These are phyloP conservation scores for Corymbia citriodora DNA, from an alignment of 441 rosid genomes.

Conservation along the genomic window DNA sequence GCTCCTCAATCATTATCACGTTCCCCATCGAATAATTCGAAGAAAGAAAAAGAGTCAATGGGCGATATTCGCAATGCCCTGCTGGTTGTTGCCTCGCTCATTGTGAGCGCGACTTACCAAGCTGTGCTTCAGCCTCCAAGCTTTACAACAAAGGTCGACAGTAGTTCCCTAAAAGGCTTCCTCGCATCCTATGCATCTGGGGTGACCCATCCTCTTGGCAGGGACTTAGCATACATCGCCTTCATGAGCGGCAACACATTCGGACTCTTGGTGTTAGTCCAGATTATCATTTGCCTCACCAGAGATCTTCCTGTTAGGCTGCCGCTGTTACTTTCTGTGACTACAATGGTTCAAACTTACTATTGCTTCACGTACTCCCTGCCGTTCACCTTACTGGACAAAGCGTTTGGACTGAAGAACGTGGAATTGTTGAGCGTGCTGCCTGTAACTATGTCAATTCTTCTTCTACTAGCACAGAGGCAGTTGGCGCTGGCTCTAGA, in stretches of 20 bases:
- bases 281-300: neutral
- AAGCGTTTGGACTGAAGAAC: neutral
- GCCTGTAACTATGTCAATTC: neutral
- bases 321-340: neutral
- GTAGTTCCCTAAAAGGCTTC: neutral
- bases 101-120: neutral
- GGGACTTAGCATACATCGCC: neutral
- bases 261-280: neutral
- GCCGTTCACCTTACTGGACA: neutral
- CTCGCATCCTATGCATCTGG: neutral
- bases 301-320: neutral
- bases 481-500: neutral
- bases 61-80: neutral
- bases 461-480: neutral
- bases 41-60: neutral
- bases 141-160: fast-evolving
- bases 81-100: neutral
- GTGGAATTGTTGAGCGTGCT: neutral
- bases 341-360: neutral
- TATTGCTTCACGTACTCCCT: neutral
- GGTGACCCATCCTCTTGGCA: neutral
- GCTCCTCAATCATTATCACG: neutral
- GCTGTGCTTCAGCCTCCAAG: neutral
- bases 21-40: neutral
- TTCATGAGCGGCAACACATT: neutral